Evolutionary conservation across 192 early-diverging fungal species (phyloP), one percentile per base, ranked within the genome.

Genomic region (Coemansia sp.): DNA sequence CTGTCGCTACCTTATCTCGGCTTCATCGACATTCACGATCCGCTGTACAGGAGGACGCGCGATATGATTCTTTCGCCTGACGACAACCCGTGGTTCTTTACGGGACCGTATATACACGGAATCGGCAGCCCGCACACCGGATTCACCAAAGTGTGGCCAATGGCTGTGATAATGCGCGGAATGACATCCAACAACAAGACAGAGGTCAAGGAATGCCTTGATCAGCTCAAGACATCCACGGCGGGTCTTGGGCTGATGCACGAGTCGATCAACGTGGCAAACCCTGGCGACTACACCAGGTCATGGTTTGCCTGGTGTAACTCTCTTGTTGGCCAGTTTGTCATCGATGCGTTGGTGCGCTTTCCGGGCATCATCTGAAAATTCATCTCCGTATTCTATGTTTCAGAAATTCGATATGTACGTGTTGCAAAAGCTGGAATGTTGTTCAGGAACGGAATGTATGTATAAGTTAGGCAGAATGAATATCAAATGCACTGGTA

Each of bases 41-140:
- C 79, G 11, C 44, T 82, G 0, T 91, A 91, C 68, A 45, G 62
- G 41, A 79, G 65, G 33, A 91, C 89, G 4, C 82, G 89, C 23
- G 36, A 33, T 3, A 76, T 87, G 54, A 37, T 89, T 22, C 67
- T 91, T 13, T 84, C 84, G n/a, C 38, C 61, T 0, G 69, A 86
- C 14, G 57, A 64, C 62, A 91, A 90, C 48, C 85, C 85, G 15
- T 91, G 81, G 79, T 88, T 77, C 59, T 91, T 91, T 67, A 50
- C 70, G 2, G 86, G 88, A 0, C 34, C 52, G 2, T 65, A 70
- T 34, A 82, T 72, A 15, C 44, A 74, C 23, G 89, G 89, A 6
- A 50, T 89, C 17, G 87, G 89, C 42, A 81, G 88, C 6, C 86
- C 87, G 19, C 87, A 89, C 44, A 82, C 80, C 1, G 82, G 84